These are phyloP conservation scores for Talaromyces rugulosus DNA, from an alignment of 2,329 filamentous ascomycete species.

Conservation along the genomic window DNA sequence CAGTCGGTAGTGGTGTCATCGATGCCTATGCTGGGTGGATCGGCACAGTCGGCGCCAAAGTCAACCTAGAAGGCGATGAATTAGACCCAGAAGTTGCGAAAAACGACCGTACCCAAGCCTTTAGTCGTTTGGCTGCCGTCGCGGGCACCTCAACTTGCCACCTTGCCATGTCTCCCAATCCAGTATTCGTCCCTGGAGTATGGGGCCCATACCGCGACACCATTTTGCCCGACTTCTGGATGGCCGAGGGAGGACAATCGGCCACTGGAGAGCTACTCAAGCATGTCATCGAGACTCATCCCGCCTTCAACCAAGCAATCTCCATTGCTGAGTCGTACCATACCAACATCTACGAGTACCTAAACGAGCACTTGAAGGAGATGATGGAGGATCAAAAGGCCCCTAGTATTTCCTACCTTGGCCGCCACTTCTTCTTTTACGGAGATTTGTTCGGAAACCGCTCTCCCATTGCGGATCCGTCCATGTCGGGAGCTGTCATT, in stretches of 20 bases:
- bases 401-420: conserved; percentile 78
- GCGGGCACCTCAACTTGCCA: conserved; percentile 97
- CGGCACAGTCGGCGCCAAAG: conserved; percentile 95
- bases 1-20: conserved; percentile 93
- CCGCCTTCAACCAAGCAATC: conserved; percentile 75
- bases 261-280: conserved; percentile 92
- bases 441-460: conserved; percentile 96
- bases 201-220: conserved; percentile 98
- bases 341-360: conserved; percentile 89
- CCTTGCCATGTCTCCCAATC: conserved; percentile 87
- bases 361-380: conserved; percentile 80
- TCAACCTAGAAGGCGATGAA: conserved; percentile 65
- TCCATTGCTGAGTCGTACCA: conserved; percentile 77
- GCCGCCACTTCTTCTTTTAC: conserved; percentile 96
- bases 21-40: conserved; percentile 99
- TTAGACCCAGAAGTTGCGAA: conserved; percentile 64
- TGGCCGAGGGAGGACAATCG: conserved; percentile 95
- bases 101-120: conserved; percentile 89
- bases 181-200: conserved; percentile 90
- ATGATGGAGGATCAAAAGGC: conserved; percentile 66
- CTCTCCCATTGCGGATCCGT: conserved; percentile 84
- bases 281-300: conserved; percentile 92
- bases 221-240: conserved; percentile 86
- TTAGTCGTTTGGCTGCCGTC: conserved; percentile 86
- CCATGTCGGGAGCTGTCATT: conserved; percentile 86